Base-by-base conservation (phyloP, 2,329 filamentous ascomycete species). In the Cladobotryum protrusum region DNA sequence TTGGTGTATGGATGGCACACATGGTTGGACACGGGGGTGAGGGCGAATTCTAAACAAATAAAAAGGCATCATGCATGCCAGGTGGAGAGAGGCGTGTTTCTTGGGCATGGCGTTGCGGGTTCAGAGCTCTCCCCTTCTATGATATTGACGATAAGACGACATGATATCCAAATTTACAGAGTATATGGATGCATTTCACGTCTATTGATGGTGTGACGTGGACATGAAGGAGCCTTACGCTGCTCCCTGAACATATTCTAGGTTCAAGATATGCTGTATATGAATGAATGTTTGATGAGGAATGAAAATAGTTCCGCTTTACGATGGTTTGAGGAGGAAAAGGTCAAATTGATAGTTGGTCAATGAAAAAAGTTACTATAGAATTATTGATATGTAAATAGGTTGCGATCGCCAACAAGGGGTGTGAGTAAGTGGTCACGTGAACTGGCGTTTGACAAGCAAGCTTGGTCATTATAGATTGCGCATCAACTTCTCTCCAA, bases 1-100 rank as follows among this genome's bases (percentile, higher is more conserved):
- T 88, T 11, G 86, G 86, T 8, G 75, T 89, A 9, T 89, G 86
- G 86, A 81, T 82, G 7, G 84, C 84, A 19, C 79, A 81, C 34
- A 75, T 85, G 19, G 67, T 87, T 42, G 80, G 81, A 9, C 76
- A 73, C 39, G 79, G 78, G 19, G 81, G 81, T 32, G 80, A 82
- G 53, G 81, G 79, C 48, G 77, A 82, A 62, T 82, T 82, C 52
- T 82, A 63, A 66, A 24, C 29, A 20, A 47, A 12, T 33, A 40
- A 29, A 29, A 29, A 29, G 24, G 24, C 24, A 29, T 8, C 7
- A 9, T 56, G 54, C 53, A 52, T 54, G 43, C 45, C 55, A 49
- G 34, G 56, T 52, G 52, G 19, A n/a, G 48, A 54, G 55, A 53
- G 54, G 52, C 60, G 55, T 58, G 63, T 57, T 63, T 65, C 54